phyloP scores from a whole-genome alignment of 2,329 filamentous ascomycete species.

The Penicillium crustosum region DNA sequence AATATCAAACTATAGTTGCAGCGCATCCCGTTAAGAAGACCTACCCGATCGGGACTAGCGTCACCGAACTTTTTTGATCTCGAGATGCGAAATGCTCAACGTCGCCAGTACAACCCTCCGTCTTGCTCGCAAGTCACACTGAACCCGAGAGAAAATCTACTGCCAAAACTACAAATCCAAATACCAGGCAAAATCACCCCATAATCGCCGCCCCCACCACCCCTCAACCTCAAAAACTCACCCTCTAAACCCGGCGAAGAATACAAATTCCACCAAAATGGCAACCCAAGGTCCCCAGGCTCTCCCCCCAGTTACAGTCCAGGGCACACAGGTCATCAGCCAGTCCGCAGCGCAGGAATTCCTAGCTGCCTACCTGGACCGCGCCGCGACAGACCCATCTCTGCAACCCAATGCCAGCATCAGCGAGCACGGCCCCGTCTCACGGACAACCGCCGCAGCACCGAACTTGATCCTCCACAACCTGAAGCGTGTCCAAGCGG shows the following conservation, averaged over 20 bases:
- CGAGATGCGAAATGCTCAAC: slow-evolving; percentile 14
- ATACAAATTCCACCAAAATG: slow-evolving; percentile 31
- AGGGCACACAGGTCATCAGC: slow-evolving; percentile 37
- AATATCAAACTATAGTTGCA: slow-evolving; percentile 2
- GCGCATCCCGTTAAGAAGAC: slow-evolving; percentile 1
- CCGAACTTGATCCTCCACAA: slow-evolving; percentile 48
- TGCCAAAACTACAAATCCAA: not conserved
- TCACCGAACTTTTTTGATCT: slow-evolving; percentile 25
- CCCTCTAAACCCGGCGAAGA: not conserved
- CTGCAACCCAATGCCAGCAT: slow-evolving; percentile 47
- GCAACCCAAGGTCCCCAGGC: slow-evolving; percentile 37
- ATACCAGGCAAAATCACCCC: not conserved
- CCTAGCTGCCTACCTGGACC: slow-evolving; percentile 44
- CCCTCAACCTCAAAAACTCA: not conserved
- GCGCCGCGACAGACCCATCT: slow-evolving; percentile 43
- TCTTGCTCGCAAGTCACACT: not conserved
- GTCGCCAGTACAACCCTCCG: slow-evolving; percentile 2
- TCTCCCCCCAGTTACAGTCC: slow-evolving; percentile 41
- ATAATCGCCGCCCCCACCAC: not conserved
- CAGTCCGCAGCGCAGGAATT: slow-evolving; percentile 44
- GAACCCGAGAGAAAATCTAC: not conserved
- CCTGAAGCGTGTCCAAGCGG: slow-evolving; percentile 47
- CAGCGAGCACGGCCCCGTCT: slow-evolving; percentile 45
- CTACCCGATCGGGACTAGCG: slow-evolving; percentile 27
- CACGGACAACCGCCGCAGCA: slow-evolving; percentile 42